A percentile compares a stretch with the other conserved stretches of the same genome.
phyloP scores from a whole-genome alignment of 192 early-diverging fungal species.

The Umbelopsis sp. region DNA sequence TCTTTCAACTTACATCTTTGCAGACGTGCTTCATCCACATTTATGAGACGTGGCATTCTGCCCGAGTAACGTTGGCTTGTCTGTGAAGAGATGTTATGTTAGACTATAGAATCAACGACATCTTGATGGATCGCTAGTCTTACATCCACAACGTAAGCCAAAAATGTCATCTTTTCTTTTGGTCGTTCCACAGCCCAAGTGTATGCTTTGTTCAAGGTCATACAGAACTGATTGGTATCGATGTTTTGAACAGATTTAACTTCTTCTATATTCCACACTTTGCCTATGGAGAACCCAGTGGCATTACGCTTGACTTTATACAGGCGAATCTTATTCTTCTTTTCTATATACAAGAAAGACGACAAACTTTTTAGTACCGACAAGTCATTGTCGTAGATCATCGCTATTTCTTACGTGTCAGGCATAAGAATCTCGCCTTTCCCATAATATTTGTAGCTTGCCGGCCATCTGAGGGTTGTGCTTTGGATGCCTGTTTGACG shows the following conservation, averaged over 20 bases:
- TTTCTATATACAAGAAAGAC: constrained; percentile 29
- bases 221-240: constrained; percentile 52
- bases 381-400: not conserved
- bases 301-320: constrained; percentile 56
- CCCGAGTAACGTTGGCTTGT: constrained; percentile 44
- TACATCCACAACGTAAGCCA: constrained; percentile 43
- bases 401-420: constrained; percentile 44
- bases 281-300: constrained; percentile 55
- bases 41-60: constrained; percentile 49
- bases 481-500: constrained; percentile 31
- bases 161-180: constrained; percentile 52
- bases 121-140: not conserved
- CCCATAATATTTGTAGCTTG: constrained; percentile 42
- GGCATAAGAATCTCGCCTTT: constrained; percentile 56
- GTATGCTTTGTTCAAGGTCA: constrained; percentile 55
- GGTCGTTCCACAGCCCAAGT: constrained; percentile 52
- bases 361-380: not conserved
- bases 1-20: constrained; percentile 37
- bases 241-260: constrained; percentile 50
- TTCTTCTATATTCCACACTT: constrained; percentile 59
- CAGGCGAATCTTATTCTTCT: constrained; percentile 46
- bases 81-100: constrained; percentile 28
- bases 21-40: constrained; percentile 51
- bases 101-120: not conserved
- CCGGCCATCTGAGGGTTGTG: constrained; percentile 35